These are phyloP conservation scores for Nannizziopsis arthrosporioides DNA, from an alignment of 2,329 filamentous ascomycete genomes.

Conservation along the genomic window DNA sequence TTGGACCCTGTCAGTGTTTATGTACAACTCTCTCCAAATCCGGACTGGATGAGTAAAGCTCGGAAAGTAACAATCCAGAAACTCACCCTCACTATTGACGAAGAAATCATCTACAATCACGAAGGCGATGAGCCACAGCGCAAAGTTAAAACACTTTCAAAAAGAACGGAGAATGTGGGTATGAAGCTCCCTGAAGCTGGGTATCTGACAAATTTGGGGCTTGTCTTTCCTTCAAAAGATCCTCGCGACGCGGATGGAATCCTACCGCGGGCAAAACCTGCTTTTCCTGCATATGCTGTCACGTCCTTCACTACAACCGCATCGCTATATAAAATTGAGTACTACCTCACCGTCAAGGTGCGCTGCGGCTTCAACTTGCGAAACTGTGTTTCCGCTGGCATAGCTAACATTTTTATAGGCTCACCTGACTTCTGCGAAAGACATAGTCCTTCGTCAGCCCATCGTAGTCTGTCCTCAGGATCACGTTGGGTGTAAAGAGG, in stretches of 20 bases:
- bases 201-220: conserved; percentile 81
- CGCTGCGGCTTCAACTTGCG: conserved; percentile 2
- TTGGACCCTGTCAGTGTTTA: conserved; percentile 92
- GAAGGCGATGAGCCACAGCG: conserved; percentile 90
- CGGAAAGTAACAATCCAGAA: conserved; percentile 87
- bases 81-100: conserved; percentile 86
- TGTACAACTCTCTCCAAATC: conserved; percentile 84
- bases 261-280: conserved; percentile 68
- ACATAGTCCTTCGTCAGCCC: conserved; percentile 75
- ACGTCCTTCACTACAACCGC: conserved; percentile 88
- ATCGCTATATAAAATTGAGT: conserved; percentile 95
- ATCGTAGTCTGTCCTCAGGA: conserved; percentile 95
- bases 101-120: conserved; percentile 97
- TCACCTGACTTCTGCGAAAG: conserved; percentile 72
- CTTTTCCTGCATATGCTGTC: conserved; percentile 80
- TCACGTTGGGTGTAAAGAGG: conserved; percentile 89
- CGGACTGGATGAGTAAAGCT: conserved; percentile 81
- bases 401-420: conserved; percentile 47
- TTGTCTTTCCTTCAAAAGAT: conserved; percentile 85
- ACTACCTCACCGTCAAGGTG: conserved; percentile 90
- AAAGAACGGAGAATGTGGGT: conserved; percentile 68
- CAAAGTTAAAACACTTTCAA: conserved; percentile 76
- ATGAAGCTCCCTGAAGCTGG: conserved; percentile 80
- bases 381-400: conserved; percentile 6
- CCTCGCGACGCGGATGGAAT: conserved; percentile 77